phyloP scores from a whole-genome alignment of 2,329 filamentous ascomycete species.

The Fusarium sublunatum region DNA sequence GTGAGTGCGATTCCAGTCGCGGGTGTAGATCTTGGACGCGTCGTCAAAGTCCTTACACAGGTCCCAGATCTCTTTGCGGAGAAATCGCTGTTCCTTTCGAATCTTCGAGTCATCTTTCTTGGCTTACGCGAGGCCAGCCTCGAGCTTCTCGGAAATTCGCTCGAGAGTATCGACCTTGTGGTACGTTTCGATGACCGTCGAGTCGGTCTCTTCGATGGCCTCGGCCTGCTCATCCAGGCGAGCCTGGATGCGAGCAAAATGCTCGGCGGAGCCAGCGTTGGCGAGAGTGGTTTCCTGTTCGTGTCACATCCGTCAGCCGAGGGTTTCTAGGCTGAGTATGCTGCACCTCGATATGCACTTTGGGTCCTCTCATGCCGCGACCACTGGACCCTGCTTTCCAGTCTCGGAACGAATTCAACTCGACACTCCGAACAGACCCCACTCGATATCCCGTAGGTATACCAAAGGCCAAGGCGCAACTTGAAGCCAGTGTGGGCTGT shows the following conservation, averaged over 20 bases:
- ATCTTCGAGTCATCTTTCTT: not conserved
- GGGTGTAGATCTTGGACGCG: not conserved
- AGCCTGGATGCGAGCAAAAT: not conserved
- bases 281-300: not conserved
- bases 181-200: not conserved
- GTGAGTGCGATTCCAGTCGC: not conserved
- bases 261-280: not conserved
- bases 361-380: not conserved
- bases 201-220: not conserved
- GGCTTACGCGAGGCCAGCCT: not conserved
- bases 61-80: too few species aligned
- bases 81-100: not conserved
- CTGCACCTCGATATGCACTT: conserved; percentile 34
- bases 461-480: conserved; percentile 10
- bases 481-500: conserved; percentile 8
- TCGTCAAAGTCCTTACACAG: not conserved
- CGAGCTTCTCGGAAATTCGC: not conserved
- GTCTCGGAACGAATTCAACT: conserved; percentile 20
- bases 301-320: conserved; percentile 34
- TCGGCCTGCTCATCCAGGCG: not conserved
- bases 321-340: conserved; percentile 34
- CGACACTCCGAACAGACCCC: conserved; percentile 25
- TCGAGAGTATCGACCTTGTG: not conserved
- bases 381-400: conserved; percentile 30
- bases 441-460: not conserved